Conservation (phyloP, 306 rosid genomes). For the Rosa chinensis region DNA sequence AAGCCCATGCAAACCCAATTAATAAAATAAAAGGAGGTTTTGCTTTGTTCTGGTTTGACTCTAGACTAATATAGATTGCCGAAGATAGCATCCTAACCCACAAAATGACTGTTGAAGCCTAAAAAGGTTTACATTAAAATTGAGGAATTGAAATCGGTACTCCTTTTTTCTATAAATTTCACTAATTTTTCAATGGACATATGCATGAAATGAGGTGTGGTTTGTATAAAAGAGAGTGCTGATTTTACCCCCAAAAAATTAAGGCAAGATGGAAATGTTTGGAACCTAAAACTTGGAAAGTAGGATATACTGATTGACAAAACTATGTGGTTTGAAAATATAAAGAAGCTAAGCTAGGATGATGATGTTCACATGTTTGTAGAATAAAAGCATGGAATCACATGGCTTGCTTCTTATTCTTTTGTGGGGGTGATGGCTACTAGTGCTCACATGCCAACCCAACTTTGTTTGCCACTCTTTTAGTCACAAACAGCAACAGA, state of each 20-base stretch:
- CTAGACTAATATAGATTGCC: background rate
- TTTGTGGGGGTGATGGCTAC: constrained; percentile 37
- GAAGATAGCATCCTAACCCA: constrained; percentile 15
- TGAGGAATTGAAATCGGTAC: too few relatives aligned
- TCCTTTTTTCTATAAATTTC: too few relatives aligned
- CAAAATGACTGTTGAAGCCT: background rate
- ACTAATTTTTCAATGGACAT: too few relatives aligned
- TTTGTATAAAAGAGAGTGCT: background rate
- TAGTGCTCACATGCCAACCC: constrained; percentile 53
- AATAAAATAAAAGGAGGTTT: background rate
- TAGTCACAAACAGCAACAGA: constrained; percentile 27
- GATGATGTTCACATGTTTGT: constrained; percentile 54
- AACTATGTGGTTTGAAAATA: constrained; percentile 24
- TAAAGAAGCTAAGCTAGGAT: constrained; percentile 13
- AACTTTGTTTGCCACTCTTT: constrained; percentile 38
- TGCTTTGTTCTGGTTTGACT: constrained; percentile 6
- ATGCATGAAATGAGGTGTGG: background rate
- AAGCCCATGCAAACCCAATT: background rate
- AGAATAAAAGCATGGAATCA: constrained; percentile 57
- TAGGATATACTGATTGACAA: background rate
- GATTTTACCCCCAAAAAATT: background rate
- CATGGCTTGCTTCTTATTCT: constrained; percentile 44
- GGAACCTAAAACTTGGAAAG: background rate
- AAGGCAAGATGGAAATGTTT: constrained; percentile 13
- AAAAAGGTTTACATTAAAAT: too few relatives aligned